phyloP scores from a whole-genome alignment of 148 eudicot genomes.

The Vaccinium macrocarpon region DNA sequence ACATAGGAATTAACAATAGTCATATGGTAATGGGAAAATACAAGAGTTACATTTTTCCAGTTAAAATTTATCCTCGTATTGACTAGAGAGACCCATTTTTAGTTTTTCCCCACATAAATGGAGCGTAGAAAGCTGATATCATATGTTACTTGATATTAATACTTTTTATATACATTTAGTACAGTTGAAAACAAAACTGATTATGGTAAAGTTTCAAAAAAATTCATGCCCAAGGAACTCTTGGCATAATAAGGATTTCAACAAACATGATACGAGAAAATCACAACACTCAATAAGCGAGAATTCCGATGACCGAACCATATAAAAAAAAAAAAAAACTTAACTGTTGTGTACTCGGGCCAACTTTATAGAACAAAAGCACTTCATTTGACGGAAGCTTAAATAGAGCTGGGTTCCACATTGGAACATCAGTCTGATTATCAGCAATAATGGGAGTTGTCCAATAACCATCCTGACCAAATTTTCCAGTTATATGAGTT shows the following conservation, averaged over 20 bases:
- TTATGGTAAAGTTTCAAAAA: background rate
- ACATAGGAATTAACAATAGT: background rate
- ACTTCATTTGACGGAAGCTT: conserved; percentile 59
- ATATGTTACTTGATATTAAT: background rate
- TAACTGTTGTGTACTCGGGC: conserved; percentile 87
- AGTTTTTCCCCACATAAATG: background rate
- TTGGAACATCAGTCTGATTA: conserved; percentile 59
- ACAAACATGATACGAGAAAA: background rate
- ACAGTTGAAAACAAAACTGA: background rate
- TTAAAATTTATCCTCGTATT: background rate
- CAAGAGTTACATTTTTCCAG: background rate
- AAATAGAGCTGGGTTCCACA: conserved; percentile 97
- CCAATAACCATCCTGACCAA: conserved; percentile 77
- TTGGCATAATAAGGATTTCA: background rate
- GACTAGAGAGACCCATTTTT: background rate
- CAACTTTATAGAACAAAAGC: conserved; percentile 83
- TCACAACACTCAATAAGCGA: background rate
- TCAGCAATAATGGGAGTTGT: conserved; percentile 66
- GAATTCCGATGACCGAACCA: conserved; percentile 8
- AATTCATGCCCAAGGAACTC: background rate
- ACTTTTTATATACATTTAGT: background rate
- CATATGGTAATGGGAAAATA: background rate
- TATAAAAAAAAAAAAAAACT: conserved; percentile 18
- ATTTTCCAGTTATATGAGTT: background rate
- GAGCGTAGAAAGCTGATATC: background rate